Conservation (phyloP, 139 green algal genomes). For the Pleodorina starrii region DNA sequence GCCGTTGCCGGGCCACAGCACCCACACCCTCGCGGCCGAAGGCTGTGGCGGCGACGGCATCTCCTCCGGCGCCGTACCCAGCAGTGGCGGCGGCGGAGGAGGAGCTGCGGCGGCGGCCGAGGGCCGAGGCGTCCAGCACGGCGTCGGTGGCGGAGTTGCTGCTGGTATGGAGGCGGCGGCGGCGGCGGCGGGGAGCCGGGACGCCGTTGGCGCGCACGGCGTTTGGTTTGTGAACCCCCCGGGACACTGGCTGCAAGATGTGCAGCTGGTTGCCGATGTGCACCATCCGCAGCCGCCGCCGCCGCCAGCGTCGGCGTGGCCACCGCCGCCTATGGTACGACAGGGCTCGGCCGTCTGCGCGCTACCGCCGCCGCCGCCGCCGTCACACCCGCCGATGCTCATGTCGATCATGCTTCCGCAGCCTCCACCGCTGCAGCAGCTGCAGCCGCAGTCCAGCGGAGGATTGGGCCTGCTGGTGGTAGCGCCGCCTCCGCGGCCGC, state of each 20-base stretch:
- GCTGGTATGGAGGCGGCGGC: neutral
- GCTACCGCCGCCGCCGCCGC: neutral
- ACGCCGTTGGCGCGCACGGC: neutral
- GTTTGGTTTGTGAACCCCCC: neutral
- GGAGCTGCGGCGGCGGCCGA: too few relatives aligned
- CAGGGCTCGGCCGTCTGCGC: neutral
- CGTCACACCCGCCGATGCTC: too few relatives aligned
- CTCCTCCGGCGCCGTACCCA: too few relatives aligned
- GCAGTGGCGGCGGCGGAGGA: too few relatives aligned
- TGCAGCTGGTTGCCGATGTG: neutral
- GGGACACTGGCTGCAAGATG: neutral
- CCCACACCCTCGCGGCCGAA: neutral
- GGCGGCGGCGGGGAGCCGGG: neutral
- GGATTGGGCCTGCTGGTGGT: neutral
- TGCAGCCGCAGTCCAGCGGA: conserved; percentile 11
- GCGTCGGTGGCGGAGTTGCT: neutral
- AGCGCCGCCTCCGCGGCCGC: neutral
- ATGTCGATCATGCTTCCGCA: neutral
- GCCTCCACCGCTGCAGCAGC: neutral
- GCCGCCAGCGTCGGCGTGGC: neutral
- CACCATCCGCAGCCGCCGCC: neutral
- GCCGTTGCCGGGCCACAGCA: neutral
- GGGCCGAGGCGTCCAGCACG: neutral
- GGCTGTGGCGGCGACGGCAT: neutral
- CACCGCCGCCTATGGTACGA: neutral